A percentile compares a stretch with the other conserved stretches of the same genome.
phyloP scores from a whole-genome alignment of 306 rosid genomes.

The Medicago truncatula region DNA sequence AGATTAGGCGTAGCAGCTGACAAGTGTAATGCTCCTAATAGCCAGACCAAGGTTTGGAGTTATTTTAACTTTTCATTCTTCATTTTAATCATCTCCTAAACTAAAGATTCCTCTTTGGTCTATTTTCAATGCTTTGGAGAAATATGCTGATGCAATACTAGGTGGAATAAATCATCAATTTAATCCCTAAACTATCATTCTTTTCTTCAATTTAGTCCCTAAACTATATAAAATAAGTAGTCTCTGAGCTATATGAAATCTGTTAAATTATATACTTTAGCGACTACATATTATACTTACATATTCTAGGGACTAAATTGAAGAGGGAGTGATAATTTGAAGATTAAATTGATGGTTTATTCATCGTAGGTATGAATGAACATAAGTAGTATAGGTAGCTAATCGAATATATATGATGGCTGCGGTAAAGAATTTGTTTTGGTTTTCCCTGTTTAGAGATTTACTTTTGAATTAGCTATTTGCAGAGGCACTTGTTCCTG shows the following conservation, averaged over 20 bases:
- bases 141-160: not conserved
- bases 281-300: too few species aligned
- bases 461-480: not conserved
- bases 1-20: constrained; percentile 56
- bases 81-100: constrained; percentile 1
- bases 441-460: not conserved
- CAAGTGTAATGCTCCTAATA: constrained; percentile 42
- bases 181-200: too few species aligned
- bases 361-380: too few species aligned
- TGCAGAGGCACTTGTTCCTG: not conserved
- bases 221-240: too few species aligned
- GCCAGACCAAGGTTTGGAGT: constrained; percentile 68
- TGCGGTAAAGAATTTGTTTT: not conserved
- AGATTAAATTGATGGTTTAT: too few species aligned
- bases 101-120: not conserved
- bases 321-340: too few species aligned
- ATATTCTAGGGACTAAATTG: too few species aligned
- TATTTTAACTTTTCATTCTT: constrained; percentile 6
- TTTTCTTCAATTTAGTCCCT: too few species aligned
- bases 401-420: not conserved
- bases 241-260: too few species aligned
- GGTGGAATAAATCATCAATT: too few species aligned
- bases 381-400: not conserved
- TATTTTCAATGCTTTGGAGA: not conserved
- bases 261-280: too few species aligned